Evolutionary conservation across 345 rosid genomes (phyloP), one percentile per base, ranked within the genome.

Genomic region (Stellera chamaejasme): DNA sequence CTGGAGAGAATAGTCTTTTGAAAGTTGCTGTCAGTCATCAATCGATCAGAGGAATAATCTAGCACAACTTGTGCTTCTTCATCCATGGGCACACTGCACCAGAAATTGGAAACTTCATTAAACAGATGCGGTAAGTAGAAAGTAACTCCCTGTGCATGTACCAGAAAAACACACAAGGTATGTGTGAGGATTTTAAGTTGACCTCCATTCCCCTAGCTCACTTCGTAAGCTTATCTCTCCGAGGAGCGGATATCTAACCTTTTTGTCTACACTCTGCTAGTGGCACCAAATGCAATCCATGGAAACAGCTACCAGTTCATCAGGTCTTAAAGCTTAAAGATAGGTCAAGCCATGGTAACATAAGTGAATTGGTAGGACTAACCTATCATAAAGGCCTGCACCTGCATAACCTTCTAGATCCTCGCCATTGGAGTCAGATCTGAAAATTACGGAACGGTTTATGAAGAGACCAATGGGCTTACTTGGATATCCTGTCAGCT

Each of bases 321-420:
- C 23, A 19, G 23, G 23, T 19, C 23, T 19, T 19, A 19, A 19
- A 19, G 23, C 23, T 19, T 19, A 19, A 19, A 19, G 23, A 19
- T 19, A 19, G 23, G 23, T 19, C 23, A 19, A 19, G 23, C 23
- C 23, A 19, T 19, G 9, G 39, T 32, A 32, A 8, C 7, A 32
- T 8, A 32, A 32, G 39, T 5, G 9, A 32, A 8, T 32, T 32
- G 39, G 39, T 42, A 27, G 45, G 47, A 15, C 47, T 77, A 84
- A 93, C 99, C 99, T 93, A 68, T 93, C 99, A 44, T 93, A 93
- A 68, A 93, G 97, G 36, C 99, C 99, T 48, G 99, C 99, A 70
- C 99, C 99, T 44, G 99, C 99, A 76, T 93, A 93, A 43, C 99
- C 99, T 77, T 89, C 97, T 0, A 93, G 82, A 74, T 93, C 99